Base-by-base conservation (phyloP, 2,329 filamentous ascomycete species). In the Fusarium sp. region DNA sequence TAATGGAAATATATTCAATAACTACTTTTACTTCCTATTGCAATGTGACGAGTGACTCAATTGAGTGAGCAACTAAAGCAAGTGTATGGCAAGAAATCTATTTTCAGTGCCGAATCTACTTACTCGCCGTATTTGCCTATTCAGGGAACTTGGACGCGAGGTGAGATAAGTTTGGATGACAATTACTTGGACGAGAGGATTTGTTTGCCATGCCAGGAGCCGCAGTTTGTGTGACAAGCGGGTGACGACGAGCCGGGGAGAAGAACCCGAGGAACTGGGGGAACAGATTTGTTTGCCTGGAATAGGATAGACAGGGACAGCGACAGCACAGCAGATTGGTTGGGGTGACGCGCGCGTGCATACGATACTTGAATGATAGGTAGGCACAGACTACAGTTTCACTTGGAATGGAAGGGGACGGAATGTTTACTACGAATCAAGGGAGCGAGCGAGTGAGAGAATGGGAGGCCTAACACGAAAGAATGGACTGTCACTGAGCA, bases 191-290 rank as follows among this genome's bases (percentile, higher is more conserved):
- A 44, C 24, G 43, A 64, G 22, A 52, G 16, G 29, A 25, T 34
- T 54, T 70, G 67, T 70, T 70, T 67, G 58, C 55, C 54, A 70
- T 70, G 67, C 62, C 29, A 47, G 54, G 45, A 70, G 55, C 67
- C 67, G 62, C 22, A 54, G 54, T 60, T 67, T 70, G 67, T 70
- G 67, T 54, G 54, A 70, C 62, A 25, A 48, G 45, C 44, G 32
- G 58, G 47, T 57, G 60, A 53, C 57, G 65, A 62, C 41, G 48
- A 69, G 24, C 29, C 8, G 51, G 67, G 61, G 54, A 62, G 62
- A 65, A 51, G 62, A 52, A 38, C 24, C 51, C 61, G 56, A 55
- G 38, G 41, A 49, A 15, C 11, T 45, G 40, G 55, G 52, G 51
- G n/a, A 12, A 30, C 16, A 56, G 41, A 32, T 41, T 49, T 56